phyloP scores from a whole-genome alignment of 371 early-diverging fungal genomes.

The Sporodiniella umbellata region DNA sequence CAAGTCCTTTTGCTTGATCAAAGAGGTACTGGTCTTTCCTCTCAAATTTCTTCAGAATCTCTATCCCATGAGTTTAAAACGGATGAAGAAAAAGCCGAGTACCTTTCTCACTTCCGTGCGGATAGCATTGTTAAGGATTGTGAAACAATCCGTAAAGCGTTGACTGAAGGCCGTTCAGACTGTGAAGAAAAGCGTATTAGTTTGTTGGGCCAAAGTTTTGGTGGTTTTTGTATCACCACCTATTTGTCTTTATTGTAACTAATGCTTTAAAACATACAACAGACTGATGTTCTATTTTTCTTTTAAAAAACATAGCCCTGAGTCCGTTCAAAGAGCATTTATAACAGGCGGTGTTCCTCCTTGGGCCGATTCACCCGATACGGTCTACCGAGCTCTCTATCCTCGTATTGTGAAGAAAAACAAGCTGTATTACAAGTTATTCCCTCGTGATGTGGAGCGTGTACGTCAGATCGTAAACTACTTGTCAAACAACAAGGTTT shows the following conservation, averaged over 20 bases:
- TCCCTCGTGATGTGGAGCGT: slow-evolving; percentile 59
- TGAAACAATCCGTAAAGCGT: slow-evolving; percentile 60
- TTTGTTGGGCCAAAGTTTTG: slow-evolving; percentile 71
- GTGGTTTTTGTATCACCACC: slow-evolving; percentile 72
- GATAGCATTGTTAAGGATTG: slow-evolving; percentile 73
- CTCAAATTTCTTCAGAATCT: slow-evolving; percentile 56
- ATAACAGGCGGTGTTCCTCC: slow-evolving; percentile 80
- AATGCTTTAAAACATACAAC: too few relatives aligned
- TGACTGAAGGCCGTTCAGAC: slow-evolving; percentile 32
- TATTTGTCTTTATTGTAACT: slow-evolving; percentile 70
- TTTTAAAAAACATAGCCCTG: slow-evolving; percentile 40
- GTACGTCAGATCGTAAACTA: slow-evolving; percentile 59
- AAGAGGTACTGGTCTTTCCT: slow-evolving; percentile 72
- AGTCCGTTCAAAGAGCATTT: slow-evolving; percentile 61
- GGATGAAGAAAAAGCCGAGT: slow-evolving; percentile 56
- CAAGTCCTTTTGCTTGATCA: slow-evolving; percentile 72
- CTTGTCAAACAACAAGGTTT: slow-evolving; percentile 43
- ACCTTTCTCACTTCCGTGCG: slow-evolving; percentile 68
- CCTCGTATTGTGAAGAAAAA: slow-evolving; percentile 60
- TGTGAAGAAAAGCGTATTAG: slow-evolving; percentile 28
- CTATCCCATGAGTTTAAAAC: slow-evolving; percentile 37
- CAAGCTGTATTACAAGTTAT: slow-evolving; percentile 62
- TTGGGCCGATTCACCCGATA: slow-evolving; percentile 56
- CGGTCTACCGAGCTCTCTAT: slow-evolving; percentile 62
- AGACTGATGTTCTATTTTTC: too few relatives aligned